Conservation (phyloP, 129 eudicot genomes). For the Artemisia argyi region DNA sequence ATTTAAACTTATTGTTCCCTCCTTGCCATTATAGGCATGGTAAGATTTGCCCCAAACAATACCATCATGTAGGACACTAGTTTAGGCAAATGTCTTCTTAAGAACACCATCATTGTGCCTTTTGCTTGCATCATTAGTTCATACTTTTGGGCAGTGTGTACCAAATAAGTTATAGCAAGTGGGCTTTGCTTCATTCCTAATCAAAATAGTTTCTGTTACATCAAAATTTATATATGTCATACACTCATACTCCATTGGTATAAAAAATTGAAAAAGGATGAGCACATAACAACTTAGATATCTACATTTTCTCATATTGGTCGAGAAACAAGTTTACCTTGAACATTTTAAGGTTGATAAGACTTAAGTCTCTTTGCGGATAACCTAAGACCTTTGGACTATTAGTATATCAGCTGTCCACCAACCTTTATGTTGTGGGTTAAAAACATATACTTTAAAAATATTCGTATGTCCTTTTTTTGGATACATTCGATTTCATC, state of each 20-base stretch:
- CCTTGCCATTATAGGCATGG: constrained; percentile 12
- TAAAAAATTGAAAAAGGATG: no score
- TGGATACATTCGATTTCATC: background rate
- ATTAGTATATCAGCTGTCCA: no score
- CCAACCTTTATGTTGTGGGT: no score
- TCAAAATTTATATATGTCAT: no score
- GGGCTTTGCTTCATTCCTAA: background rate
- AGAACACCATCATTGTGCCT: constrained; percentile 29
- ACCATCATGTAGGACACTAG: constrained; percentile 21
- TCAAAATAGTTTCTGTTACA: no score
- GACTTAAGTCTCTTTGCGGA: no score
- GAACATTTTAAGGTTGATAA: no score
- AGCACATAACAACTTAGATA: no score
- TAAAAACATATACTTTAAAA: background rate
- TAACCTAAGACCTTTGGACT: no score
- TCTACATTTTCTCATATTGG: no score
- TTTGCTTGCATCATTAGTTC: background rate
- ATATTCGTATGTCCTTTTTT: constrained; percentile 29
- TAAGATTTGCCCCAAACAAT: constrained; percentile 10
- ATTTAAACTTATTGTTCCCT: constrained; percentile 19
- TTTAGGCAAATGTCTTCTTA: constrained; percentile 29
- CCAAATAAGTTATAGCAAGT: constrained; percentile 16
- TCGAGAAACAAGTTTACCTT: no score
- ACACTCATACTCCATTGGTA: no score
- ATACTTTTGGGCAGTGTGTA: constrained; percentile 42